These are phyloP conservation scores for Daldinia grandis DNA, from an alignment of 495 filamentous ascomycete species.

Conservation along the genomic window DNA sequence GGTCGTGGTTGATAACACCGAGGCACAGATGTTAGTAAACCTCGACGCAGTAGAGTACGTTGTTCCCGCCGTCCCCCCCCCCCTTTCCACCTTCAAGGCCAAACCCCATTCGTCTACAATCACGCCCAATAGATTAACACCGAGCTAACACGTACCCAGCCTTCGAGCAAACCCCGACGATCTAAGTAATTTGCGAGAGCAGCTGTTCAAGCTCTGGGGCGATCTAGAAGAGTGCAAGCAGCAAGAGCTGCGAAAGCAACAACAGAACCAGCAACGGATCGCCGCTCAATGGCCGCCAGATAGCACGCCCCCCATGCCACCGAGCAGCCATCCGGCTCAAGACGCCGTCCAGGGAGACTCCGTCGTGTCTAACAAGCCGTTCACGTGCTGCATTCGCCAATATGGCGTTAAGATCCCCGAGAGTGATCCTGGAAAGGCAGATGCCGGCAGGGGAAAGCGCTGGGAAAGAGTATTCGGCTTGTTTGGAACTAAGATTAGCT, in stretches of 20 bases:
- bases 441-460: constrained; percentile 46
- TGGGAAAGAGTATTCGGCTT: constrained; percentile 64
- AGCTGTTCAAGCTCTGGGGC: constrained; percentile 85
- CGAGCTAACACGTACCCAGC: constrained; percentile 40
- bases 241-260: constrained; percentile 27
- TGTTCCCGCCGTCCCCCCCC: constrained; percentile 43
- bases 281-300: constrained; percentile 31
- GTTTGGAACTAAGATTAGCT: constrained; percentile 62
- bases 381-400: constrained; percentile 69
- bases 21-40: constrained; percentile 71
- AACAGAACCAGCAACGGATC: constrained; percentile 35
- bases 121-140: constrained; percentile 1
- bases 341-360: constrained; percentile 32
- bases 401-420: constrained; percentile 60
- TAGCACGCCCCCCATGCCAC: constrained; percentile 25
- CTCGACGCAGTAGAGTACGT: constrained; percentile 72
- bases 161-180: constrained; percentile 60
- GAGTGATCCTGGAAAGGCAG: constrained; percentile 40
- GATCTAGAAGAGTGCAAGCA: constrained; percentile 76
- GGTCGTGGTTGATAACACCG: constrained; percentile 69
- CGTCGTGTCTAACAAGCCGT: constrained; percentile 57
- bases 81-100: not conserved
- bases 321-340: not conserved
- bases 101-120: not conserved
- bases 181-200: constrained; percentile 67